Evolutionary conservation across 805 yeast genomes (phyloP).

Genomic region (Yarrowia sp.): DNA sequence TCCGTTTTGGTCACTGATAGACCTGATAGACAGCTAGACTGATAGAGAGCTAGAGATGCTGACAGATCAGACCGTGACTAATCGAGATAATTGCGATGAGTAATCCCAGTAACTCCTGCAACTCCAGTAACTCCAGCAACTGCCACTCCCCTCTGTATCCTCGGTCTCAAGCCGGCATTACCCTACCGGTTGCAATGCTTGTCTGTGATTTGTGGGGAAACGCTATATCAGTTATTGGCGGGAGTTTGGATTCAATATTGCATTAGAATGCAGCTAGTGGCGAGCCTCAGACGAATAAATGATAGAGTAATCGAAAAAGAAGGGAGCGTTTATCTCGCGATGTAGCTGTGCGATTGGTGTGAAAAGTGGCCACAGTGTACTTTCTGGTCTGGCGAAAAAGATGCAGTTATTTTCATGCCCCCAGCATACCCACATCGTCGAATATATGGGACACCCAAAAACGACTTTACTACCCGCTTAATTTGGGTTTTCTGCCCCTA

Average conservation of each 20-base stretch:
- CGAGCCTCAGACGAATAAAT: background rate
- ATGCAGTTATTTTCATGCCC: too few relatives aligned
- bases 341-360: background rate
- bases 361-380: background rate
- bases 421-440: too few relatives aligned
- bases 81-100: too few relatives aligned
- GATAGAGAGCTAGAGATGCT: too few relatives aligned
- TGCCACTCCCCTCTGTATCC: too few relatives aligned
- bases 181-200: background rate
- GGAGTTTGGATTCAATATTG: background rate
- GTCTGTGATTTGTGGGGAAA: constrained; percentile 23
- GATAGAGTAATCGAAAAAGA: constrained; percentile 8
- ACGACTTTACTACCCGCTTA: background rate
- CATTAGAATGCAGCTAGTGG: background rate
- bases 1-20: too few relatives aligned
- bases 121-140: too few relatives aligned
- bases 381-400: too few relatives aligned
- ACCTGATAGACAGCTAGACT: too few relatives aligned
- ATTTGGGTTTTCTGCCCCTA: background rate
- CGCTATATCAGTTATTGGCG: background rate
- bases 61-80: too few relatives aligned
- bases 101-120: too few relatives aligned
- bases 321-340: background rate
- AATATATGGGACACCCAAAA: too few relatives aligned
- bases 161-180: background rate